These are phyloP conservation scores for Paratinospora sagittata DNA, from an alignment of 164 flowering plant species.

Conservation along the genomic window DNA sequence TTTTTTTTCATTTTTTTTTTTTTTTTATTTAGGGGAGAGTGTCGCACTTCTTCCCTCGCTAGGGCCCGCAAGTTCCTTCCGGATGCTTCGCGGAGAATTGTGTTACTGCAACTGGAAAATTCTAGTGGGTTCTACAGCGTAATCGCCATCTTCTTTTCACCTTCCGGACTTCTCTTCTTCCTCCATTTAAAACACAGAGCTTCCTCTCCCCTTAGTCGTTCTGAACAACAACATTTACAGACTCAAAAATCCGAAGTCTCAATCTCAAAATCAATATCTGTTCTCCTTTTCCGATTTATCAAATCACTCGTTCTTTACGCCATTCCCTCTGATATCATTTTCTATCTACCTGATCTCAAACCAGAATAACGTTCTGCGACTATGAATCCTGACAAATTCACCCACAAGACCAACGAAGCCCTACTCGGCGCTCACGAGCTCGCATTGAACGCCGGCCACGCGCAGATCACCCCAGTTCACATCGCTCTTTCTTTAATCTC, in stretches of 20 bases:
- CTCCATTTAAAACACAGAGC: background rate
- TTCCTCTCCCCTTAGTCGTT: background rate
- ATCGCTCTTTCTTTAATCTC: constrained; percentile 14
- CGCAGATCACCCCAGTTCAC: constrained; percentile 22
- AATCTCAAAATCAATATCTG: too few species aligned
- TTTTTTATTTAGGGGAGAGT: too few species aligned
- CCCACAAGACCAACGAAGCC: constrained; percentile 14
- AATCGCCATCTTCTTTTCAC: background rate
- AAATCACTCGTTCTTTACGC: too few species aligned
- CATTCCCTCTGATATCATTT: too few species aligned
- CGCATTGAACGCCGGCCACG: constrained; percentile 19
- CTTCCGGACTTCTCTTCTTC: background rate
- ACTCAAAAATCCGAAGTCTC: too few species aligned
- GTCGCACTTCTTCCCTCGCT: background rate
- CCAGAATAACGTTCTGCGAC: background rate
- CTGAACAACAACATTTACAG: background rate
- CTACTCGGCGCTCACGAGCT: constrained; percentile 16
- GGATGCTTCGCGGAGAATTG: background rate
- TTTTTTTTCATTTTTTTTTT: too few species aligned
- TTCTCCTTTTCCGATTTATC: too few species aligned
- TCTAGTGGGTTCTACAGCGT: background rate
- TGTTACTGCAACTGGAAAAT: background rate
- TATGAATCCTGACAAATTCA: constrained; percentile 15
- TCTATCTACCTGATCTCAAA: too few species aligned
- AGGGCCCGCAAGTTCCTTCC: background rate